Evolutionary conservation across 148 eudicot genomes (phyloP).

Genomic region (Chenopodium berlandieri): DNA sequence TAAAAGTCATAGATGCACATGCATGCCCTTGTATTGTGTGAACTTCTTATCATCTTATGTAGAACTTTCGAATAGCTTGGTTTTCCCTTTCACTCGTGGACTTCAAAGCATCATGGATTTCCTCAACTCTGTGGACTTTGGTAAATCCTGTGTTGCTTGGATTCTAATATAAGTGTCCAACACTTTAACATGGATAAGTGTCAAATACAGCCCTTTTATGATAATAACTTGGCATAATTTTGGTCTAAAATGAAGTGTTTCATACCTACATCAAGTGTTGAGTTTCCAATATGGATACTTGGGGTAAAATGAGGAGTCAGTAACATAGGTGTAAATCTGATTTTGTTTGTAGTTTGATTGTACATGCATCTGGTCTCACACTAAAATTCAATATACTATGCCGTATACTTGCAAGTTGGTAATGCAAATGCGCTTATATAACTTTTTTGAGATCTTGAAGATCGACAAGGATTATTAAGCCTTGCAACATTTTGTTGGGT

Average conservation of each 20-base stretch:
- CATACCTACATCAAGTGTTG: no score
- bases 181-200: no score
- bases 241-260: no score
- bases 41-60: background rate
- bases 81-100: background rate
- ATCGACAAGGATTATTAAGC: no score
- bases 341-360: slow-evolving; percentile 1
- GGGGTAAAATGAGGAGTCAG: no score
- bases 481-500: background rate
- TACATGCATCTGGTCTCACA: background rate
- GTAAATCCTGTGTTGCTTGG: background rate
- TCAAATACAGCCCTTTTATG: no score
- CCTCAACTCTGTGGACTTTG: slow-evolving; percentile 15
- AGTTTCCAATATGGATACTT: no score
- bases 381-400: background rate
- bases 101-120: slow-evolving; percentile 11
- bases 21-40: slow-evolving; percentile 13
- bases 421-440: background rate
- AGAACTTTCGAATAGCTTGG: slow-evolving; percentile 1
- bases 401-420: background rate
- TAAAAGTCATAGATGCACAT: background rate
- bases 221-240: no score
- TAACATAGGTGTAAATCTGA: background rate
- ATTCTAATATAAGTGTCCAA: no score
- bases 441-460: background rate